Evolutionary conservation across 164 flowering plant species (phyloP).

Genomic region (Platanus orientalis): DNA sequence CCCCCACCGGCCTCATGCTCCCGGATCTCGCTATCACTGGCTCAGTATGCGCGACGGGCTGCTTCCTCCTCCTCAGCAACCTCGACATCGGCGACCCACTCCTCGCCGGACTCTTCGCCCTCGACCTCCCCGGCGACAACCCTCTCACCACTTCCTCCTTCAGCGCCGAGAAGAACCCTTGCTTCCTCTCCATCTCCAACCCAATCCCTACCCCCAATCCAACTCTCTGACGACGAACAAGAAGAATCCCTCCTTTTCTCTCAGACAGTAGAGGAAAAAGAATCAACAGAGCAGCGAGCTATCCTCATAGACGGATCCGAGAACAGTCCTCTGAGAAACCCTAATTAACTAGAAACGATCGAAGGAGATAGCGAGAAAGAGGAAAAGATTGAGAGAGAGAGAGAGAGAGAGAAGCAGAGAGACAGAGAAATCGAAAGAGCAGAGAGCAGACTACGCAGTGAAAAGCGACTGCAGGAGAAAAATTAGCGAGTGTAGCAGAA

Average conservation of each 20-base stretch:
- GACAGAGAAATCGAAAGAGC: background rate
- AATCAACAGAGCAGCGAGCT: no score
- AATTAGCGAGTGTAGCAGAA: no score
- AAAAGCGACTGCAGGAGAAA: conserved; percentile 2
- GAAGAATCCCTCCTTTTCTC: no score
- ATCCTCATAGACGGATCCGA: no score
- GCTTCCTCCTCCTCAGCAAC: conserved; percentile 46
- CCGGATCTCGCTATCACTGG: conserved; percentile 66
- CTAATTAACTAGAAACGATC: background rate
- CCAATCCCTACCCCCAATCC: background rate
- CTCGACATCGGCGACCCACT: conserved; percentile 55
- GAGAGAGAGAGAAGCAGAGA: no score
- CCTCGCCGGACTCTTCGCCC: conserved; percentile 53
- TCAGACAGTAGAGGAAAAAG: conserved; percentile 4
- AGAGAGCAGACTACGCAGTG: background rate
- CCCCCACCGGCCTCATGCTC: conserved; percentile 57
- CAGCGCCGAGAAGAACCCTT: conserved; percentile 77
- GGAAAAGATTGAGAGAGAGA: no score
- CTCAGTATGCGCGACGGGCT: conserved; percentile 38
- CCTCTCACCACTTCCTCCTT: conserved; percentile 79
- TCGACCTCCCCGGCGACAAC: conserved; percentile 69
- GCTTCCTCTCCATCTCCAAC: conserved; percentile 69
- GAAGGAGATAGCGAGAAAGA: background rate
- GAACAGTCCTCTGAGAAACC: background rate
- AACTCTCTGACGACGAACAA: no score